Evolutionary conservation across 768 basidiomycete genomes (phyloP), one percentile per base, ranked within the genome.

Genomic region (Leucocoprinus birnbaumii): DNA sequence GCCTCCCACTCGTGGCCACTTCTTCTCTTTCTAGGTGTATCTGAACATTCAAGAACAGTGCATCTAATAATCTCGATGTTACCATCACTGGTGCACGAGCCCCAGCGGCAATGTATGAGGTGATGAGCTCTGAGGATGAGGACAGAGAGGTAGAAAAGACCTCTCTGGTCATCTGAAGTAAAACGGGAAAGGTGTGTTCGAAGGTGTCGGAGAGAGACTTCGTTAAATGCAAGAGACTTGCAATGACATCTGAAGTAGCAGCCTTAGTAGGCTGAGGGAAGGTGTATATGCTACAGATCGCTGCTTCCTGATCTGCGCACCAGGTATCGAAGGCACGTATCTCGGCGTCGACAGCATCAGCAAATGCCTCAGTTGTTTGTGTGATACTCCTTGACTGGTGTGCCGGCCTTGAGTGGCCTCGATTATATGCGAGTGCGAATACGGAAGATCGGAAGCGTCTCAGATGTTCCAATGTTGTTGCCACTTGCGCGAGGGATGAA

Each of bases 341-440:
- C 53, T 88, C 82, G 19, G 71, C 60, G 56, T 84, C 82, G 44
- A 92, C 70, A 0, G 89, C 89, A 53, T 91, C 89, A 1, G 87
- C 82, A 64, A 91, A 91, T 0, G 91, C 91, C 65, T 93, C 89
- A n/a, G 89, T 68, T 0, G 88, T 91, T 27, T 78, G 79, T 9
- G 84, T 82, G 9, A 70, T 59, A 25, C 62, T 56, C 63, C 24
- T 56, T 51, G 48, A 55, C 31, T 40, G 37, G 13, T 27, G 53
- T 57, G 52, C 35, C 43, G 59, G 50, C 44, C 48, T 53, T 13
- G 58, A 55, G 38, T 62, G 51, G 34, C 19, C 51, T 58, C 48
- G 53, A 45, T 54, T 34, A 63, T 60, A 37, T 66, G 60, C 22
- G 64, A 65, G 59, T 70, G 67, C 11, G 73, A 83, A 76, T 42